phyloP scores from a whole-genome alignment of 495 filamentous ascomycete genomes.

The Podospora australis region DNA sequence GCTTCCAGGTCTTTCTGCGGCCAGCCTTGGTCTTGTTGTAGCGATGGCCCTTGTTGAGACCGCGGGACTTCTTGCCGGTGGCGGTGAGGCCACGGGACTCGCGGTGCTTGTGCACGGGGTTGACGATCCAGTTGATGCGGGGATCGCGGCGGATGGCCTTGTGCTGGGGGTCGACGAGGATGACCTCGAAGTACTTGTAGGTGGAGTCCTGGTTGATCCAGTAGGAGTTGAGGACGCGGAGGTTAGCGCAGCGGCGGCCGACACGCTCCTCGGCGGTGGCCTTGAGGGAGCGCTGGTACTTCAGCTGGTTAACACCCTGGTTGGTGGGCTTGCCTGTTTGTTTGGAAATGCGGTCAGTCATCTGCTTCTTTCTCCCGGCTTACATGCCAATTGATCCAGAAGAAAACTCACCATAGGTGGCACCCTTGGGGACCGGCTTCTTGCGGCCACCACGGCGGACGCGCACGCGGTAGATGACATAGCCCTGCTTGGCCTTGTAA shows the following conservation, averaged over 20 bases:
- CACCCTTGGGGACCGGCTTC: constrained; percentile 92
- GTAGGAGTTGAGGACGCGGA: constrained; percentile 99
- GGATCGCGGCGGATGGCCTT: constrained; percentile 98
- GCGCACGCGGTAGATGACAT: constrained; percentile 98
- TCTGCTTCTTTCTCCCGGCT: background rate
- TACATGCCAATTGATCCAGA: background rate
- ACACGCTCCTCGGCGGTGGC: constrained; percentile 99
- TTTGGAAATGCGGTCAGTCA: constrained; percentile 13
- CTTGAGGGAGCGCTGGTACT: constrained; percentile 98
- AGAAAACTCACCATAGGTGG: constrained; percentile 77
- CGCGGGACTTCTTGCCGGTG: constrained; percentile 98
- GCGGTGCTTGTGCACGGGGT: constrained; percentile 99
- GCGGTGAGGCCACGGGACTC: constrained; percentile 93
- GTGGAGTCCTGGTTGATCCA: constrained; percentile 99
- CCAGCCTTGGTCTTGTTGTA: constrained; percentile 97
- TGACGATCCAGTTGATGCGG: constrained; percentile 99
- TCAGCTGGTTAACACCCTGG: constrained; percentile 99
- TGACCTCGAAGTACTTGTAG: constrained; percentile 99
- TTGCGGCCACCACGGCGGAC: constrained; percentile 97
- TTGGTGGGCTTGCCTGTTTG: constrained; percentile 93
- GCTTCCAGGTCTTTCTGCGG: constrained; percentile 98
- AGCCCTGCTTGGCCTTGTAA: constrained; percentile 99
- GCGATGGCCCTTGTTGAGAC: constrained; percentile 95
- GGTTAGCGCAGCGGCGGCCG: constrained; percentile 94
- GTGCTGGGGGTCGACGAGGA: constrained; percentile 99